A percentile compares a stretch with the other conserved stretches of the same genome.
Conservation (phyloP, 2,329 filamentous ascomycete genomes). For the Pseudocercospora pini-densiflorae region DNA sequence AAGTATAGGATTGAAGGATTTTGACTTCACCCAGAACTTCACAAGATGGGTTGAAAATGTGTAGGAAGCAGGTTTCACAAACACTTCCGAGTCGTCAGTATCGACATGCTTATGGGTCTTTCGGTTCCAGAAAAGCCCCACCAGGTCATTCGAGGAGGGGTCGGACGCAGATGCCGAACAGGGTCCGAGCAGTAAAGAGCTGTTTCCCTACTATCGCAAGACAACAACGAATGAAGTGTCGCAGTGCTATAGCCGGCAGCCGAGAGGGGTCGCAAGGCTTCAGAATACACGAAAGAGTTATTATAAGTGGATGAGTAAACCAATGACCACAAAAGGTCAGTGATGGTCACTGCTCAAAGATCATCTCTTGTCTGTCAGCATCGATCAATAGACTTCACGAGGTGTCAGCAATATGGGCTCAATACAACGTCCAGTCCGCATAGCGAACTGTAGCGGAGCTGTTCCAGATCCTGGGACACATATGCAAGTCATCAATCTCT, state of each 20-base stretch:
- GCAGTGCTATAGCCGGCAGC: background rate
- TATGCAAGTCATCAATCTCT: too few species aligned
- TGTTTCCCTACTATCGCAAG: background rate
- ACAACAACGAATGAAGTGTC: background rate
- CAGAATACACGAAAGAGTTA: background rate
- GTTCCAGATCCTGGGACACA: slow-evolving; percentile 35
- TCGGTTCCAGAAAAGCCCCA: background rate
- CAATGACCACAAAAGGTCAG: background rate
- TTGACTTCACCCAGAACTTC: background rate
- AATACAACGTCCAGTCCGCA: slow-evolving; percentile 24
- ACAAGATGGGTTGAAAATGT: background rate
- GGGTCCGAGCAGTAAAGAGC: background rate
- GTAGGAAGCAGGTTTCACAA: background rate
- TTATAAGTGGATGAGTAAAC: background rate
- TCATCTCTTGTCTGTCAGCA: background rate
- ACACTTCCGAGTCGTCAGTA: background rate
- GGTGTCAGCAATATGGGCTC: slow-evolving; percentile 17
- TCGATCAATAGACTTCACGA: slow-evolving; percentile 5
- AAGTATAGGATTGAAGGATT: background rate
- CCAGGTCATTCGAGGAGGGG: background rate
- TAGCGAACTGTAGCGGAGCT: slow-evolving; percentile 32
- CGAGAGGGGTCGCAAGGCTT: background rate
- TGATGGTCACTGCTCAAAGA: background rate
- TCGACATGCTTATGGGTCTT: background rate
- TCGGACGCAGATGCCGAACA: background rate